Evolutionary conservation across 352 stramenopile species (phyloP).

Genomic region (Discostella stelligera): DNA sequence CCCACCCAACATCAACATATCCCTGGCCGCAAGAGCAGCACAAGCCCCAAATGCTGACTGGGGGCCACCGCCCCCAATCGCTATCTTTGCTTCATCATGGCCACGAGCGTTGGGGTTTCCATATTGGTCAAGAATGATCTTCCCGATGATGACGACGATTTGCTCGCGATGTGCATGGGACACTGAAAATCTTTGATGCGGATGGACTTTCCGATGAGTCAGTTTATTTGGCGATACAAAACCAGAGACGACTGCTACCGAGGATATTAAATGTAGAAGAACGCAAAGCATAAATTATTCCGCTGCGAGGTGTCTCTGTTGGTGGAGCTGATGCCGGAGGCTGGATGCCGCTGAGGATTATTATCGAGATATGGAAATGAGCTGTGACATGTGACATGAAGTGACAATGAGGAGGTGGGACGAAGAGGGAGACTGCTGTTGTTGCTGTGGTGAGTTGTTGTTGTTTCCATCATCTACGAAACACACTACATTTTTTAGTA

Average conservation of each 20-base stretch:
- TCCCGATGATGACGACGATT: slow-evolving; percentile 46
- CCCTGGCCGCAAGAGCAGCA: slow-evolving; percentile 17
- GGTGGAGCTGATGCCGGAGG: no score
- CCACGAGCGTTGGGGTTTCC: slow-evolving; percentile 1
- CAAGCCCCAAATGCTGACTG: slow-evolving; percentile 43
- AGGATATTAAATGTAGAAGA: neutral
- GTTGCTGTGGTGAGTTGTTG: no score
- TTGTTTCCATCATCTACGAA: no score
- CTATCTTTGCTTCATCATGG: slow-evolving; percentile 12
- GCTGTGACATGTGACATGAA: no score
- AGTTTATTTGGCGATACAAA: neutral
- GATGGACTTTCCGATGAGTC: neutral
- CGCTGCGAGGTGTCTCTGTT: neutral
- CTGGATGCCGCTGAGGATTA: no score
- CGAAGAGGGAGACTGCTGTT: no score
- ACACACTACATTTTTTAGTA: no score
- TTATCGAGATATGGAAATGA: no score
- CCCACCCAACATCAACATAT: neutral
- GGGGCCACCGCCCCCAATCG: slow-evolving; percentile 45
- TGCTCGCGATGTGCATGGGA: neutral
- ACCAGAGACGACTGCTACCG: neutral
- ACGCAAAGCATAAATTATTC: neutral
- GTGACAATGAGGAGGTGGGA: no score
- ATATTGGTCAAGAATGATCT: slow-evolving; percentile 62
- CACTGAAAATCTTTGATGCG: neutral